Evolutionary conservation across 129 eudicot species (phyloP).

Genomic region (Artemisia tridentata): DNA sequence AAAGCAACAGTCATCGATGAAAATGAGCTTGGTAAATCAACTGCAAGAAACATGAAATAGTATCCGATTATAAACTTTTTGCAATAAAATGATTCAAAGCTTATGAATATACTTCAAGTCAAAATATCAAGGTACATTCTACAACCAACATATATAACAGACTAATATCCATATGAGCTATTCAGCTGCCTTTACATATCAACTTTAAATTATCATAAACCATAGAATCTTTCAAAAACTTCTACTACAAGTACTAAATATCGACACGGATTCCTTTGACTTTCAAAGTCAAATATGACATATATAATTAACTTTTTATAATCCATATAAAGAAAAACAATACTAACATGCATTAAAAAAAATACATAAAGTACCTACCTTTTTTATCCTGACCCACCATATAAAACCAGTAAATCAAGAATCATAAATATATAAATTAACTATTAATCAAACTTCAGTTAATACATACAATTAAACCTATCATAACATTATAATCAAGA

Average conservation of each 20-base stretch:
- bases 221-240: not conserved
- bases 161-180: not conserved
- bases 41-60: too few species aligned
- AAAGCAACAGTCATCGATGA: too few species aligned
- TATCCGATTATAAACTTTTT: too few species aligned
- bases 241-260: not conserved
- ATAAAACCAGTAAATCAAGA: slow-evolving; percentile 7
- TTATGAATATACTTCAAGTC: not conserved
- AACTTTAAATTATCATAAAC: not conserved
- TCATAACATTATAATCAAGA: slow-evolving; percentile 6
- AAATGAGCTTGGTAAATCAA: too few species aligned
- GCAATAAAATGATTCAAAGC: too few species aligned
- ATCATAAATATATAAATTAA: not conserved
- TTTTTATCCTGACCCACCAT: slow-evolving; percentile 16
- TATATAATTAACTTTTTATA: too few species aligned
- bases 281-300: not conserved
- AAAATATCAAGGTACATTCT: slow-evolving; percentile 8
- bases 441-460: too few species aligned
- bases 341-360: not conserved
- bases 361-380: not conserved
- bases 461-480: not conserved
- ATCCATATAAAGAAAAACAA: too few species aligned
- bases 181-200: not conserved
- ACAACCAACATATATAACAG: not conserved
- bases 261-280: not conserved